These are phyloP conservation scores for Tuber microsphaerosporum DNA, from an alignment of 495 filamentous ascomycete species.

Conservation along the genomic window DNA sequence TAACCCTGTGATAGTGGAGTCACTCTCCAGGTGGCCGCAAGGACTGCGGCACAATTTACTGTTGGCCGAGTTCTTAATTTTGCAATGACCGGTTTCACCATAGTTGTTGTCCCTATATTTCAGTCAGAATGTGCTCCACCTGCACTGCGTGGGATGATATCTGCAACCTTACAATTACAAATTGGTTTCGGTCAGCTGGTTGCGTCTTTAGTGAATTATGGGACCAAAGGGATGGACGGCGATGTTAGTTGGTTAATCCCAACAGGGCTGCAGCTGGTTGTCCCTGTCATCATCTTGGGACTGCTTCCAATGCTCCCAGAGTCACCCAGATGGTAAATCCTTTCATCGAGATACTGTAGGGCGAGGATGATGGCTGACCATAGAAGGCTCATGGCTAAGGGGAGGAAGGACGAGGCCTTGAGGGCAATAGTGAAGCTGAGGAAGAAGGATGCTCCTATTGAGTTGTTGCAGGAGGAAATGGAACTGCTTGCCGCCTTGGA, in stretches of 20 bases:
- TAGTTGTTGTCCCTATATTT: constrained; percentile 39
- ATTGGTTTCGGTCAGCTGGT: constrained; percentile 41
- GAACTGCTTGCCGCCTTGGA: constrained; percentile 22
- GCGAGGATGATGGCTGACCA: not conserved
- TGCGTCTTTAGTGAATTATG: constrained; percentile 23
- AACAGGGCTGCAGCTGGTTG: constrained; percentile 44
- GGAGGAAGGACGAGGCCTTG: constrained; percentile 25
- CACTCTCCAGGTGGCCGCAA: constrained; percentile 34
- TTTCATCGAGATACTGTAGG: constrained; percentile 2
- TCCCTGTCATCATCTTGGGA: constrained; percentile 41
- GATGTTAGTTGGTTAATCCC: constrained; percentile 42
- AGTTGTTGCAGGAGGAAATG: constrained; percentile 27
- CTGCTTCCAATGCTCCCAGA: constrained; percentile 43
- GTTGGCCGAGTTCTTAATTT: constrained; percentile 36
- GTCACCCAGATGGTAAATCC: constrained; percentile 43
- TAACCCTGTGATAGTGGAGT: constrained; percentile 18
- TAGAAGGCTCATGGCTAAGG: constrained; percentile 23
- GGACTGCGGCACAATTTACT: constrained; percentile 35
- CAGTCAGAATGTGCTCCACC: constrained; percentile 28
- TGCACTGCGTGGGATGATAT: constrained; percentile 31
- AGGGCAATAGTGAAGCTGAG: constrained; percentile 19
- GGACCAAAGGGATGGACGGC: constrained; percentile 25
- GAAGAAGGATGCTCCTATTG: constrained; percentile 17
- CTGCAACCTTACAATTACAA: constrained; percentile 41
- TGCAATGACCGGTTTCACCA: constrained; percentile 35